Conservation (phyloP, 2,329 filamentous ascomycete species). For the Aspergillus pseudotamarii region DNA sequence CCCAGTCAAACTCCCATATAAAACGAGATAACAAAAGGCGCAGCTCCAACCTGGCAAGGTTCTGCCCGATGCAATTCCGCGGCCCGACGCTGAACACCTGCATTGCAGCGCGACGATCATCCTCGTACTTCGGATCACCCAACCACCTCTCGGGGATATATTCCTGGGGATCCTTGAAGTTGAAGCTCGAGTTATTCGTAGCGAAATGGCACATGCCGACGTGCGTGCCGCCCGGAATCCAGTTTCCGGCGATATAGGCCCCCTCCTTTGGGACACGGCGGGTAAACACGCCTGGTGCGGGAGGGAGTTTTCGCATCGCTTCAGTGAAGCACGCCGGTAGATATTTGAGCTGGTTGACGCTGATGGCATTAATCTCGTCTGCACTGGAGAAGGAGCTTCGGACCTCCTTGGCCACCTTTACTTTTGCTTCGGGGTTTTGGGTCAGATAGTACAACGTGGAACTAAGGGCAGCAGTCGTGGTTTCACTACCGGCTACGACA, state of each 20-base stretch:
- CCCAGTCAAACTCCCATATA: neutral
- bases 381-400: neutral
- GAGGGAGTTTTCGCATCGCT: conserved; percentile 25
- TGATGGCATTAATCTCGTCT: neutral
- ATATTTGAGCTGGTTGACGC: conserved; percentile 13
- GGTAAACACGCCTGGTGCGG: conserved; percentile 22
- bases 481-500: conserved; percentile 5
- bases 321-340: conserved; percentile 27
- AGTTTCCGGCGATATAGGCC: conserved; percentile 6
- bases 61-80: neutral
- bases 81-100: neutral
- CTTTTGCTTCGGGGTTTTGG: neutral
- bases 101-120: neutral
- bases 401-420: neutral
- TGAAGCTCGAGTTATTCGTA: neutral
- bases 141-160: neutral
- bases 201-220: neutral
- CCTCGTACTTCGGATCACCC: neutral
- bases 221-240: neutral
- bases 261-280: conserved; percentile 20
- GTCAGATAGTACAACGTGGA: neutral
- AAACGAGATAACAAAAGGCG: neutral
- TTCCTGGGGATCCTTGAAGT: conserved; percentile 1
- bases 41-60: neutral
- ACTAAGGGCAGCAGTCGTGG: neutral